Percentiles rank a stretch among this genome's conserved stretches.
Conservation (phyloP, 768 basidiomycete species). For the Pholiota molesta region DNA sequence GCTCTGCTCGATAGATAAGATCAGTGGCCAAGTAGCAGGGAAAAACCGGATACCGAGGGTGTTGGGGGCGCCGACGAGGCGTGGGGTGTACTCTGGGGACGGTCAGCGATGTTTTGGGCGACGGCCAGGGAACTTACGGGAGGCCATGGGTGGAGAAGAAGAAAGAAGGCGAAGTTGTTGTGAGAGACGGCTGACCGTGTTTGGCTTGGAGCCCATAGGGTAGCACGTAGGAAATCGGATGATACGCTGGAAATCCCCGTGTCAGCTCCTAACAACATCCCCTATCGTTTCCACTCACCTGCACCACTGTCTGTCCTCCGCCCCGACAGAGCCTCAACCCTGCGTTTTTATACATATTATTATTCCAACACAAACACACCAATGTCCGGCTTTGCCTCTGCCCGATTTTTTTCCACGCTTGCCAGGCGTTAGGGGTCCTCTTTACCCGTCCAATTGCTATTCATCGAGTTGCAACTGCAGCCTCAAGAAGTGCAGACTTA, state of each 20-base stretch:
- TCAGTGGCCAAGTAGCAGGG: conserved; percentile 15
- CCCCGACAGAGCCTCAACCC: background rate
- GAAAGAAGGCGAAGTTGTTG: conserved; percentile 67
- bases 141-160: conserved; percentile 50
- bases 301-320: background rate
- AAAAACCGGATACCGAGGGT: conserved; percentile 73
- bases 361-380: background rate
- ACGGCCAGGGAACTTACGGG: conserved; percentile 45
- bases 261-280: conserved; percentile 18
- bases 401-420: background rate
- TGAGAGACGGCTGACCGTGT: conserved; percentile 55
- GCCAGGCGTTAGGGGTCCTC: background rate
- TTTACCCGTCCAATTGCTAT: too few species aligned
- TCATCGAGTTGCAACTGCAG: too few species aligned
- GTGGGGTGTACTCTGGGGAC: conserved; percentile 64
- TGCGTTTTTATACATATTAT: background rate
- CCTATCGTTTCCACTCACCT: background rate
- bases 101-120: conserved; percentile 16
- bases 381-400: background rate
- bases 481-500: too few species aligned
- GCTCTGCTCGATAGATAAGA: conserved; percentile 59
- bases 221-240: conserved; percentile 28
- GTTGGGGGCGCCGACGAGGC: conserved; percentile 87
- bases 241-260: conserved; percentile 20
- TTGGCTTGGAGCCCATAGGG: conserved; percentile 42